These are phyloP conservation scores for Chrysoporthe austroafricana DNA, from an alignment of 2,329 filamentous ascomycete species.

Conservation along the genomic window DNA sequence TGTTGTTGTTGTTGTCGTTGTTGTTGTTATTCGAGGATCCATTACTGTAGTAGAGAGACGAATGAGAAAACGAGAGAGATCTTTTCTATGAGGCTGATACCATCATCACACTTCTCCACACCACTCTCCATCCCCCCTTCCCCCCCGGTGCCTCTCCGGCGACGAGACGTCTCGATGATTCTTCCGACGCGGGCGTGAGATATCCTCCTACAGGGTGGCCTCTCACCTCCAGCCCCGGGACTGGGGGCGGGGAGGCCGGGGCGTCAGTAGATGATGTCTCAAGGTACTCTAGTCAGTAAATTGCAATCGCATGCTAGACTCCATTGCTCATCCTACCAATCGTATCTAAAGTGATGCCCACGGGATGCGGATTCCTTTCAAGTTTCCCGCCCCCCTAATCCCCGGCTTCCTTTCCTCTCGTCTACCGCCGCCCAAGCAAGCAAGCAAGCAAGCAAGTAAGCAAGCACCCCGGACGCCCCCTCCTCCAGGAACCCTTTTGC, in stretches of 20 bases:
- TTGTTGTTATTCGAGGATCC: constrained; percentile 10
- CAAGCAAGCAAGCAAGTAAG: not conserved
- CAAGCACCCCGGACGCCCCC: not conserved
- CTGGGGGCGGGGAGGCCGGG: no score
- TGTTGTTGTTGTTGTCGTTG: constrained; percentile 5
- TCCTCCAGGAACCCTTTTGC: not conserved
- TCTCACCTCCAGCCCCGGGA: no score
- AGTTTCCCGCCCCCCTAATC: not conserved
- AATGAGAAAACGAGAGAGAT: constrained; percentile 7
- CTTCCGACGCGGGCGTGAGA: not conserved
- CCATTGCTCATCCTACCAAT: constrained; percentile 15
- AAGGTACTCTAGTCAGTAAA: constrained; percentile 18
- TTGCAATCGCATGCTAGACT: constrained; percentile 16
- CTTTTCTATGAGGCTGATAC: constrained; percentile 7
- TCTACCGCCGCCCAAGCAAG: constrained; percentile 5
- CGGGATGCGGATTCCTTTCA: not conserved
- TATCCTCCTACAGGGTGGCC: no score
- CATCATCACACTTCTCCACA: no score
- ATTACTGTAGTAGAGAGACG: constrained; percentile 6
- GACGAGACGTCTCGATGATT: no score
- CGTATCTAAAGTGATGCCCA: not conserved
- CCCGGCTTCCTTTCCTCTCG: not conserved
- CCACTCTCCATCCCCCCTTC: not conserved
- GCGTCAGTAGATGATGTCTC: not conserved
- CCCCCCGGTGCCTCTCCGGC: not conserved